Base-by-base conservation (phyloP, 2,329 filamentous ascomycete species). In the Hypoxylon sp. region DNA sequence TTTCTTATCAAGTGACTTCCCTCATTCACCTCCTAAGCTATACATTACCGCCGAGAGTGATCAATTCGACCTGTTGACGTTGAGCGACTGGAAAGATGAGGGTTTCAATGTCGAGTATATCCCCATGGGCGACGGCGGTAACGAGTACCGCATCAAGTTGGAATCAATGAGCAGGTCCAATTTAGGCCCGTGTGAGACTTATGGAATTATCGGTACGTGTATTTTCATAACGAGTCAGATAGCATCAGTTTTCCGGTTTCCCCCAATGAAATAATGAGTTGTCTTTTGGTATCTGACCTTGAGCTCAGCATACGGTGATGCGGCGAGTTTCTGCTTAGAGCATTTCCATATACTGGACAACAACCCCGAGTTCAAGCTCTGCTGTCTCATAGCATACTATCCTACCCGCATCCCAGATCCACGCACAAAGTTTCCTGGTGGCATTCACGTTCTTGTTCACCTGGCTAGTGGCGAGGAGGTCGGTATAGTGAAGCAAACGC, bases 311-410 rank as follows among this genome's bases (percentile, higher is more conserved):
- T 83, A 76, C 33, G 81, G 81, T 1, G 78, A 82, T 20, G 81
- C 81, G 0, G 81, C 81, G 2, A 75, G 77, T 4, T 48, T 75
- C 28, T 83, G 81, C 48, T 75, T 83, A 0, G 79, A 83, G 71
- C 78, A 81, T 65, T 83, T 80, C 64, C 81, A 83, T 67, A 62
- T 80, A 9, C 62, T 81, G 9, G 80, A 81, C 55, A 80, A 83
- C 56, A 83, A 83, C 62, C 76, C 76, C 2, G 80, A 81, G 7
- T 78, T 78, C 66, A 81, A 79, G 59, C 76, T 83, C 18, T 75
- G 77, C 2, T 74, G 78, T 8, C 76, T 83, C 2, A 75, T 83
- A 8, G 81, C 81, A 0, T 83, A 83, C 63, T 83, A 83, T 60
- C 81, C 81, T 0, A 78, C 78, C 2, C 69, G 77, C 0, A 80